Evolutionary conservation across 2,329 filamentous ascomycete genomes (phyloP).

Genomic region (Knoxdaviesia proteae): DNA sequence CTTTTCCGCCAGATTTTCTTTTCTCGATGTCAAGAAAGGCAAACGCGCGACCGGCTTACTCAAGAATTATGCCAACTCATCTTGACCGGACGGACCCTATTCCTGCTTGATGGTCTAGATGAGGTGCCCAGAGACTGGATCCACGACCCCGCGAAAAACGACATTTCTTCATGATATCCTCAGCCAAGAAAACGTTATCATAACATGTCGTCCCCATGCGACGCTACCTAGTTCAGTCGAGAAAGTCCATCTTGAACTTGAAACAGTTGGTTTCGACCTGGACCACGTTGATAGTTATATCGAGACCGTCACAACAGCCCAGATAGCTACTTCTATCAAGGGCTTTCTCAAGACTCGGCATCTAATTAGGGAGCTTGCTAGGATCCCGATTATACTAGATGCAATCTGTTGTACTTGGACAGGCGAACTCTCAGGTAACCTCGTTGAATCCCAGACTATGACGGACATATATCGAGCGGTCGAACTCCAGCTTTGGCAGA

Average conservation of each 20-base stretch:
- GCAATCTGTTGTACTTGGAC: slow-evolving; percentile 19
- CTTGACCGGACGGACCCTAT: slow-evolving; percentile 11
- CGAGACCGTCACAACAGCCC: no score
- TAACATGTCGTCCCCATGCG: slow-evolving; percentile 17
- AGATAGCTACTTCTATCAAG: no score
- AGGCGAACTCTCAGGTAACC: no score
- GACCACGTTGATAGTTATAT: slow-evolving; percentile 15
- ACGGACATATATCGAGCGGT: no score
- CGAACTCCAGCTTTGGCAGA: no score
- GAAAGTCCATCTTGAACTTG: slow-evolving; percentile 14
- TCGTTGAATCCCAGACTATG: no score
- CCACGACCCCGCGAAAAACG: no score
- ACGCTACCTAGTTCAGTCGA: slow-evolving; percentile 5
- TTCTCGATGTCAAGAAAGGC: slow-evolving; percentile 3
- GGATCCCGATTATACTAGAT: slow-evolving; percentile 23
- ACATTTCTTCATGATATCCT: slow-evolving; percentile 12
- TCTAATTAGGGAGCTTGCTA: slow-evolving; percentile 15
- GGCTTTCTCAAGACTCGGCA: slow-evolving; percentile 13
- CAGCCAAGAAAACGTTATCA: slow-evolving; percentile 14
- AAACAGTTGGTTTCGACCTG: slow-evolving; percentile 17
- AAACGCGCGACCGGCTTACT: slow-evolving; percentile 6
- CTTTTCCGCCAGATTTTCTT: slow-evolving; percentile 12
- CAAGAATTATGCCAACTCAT: slow-evolving; percentile 4
- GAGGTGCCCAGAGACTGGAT: slow-evolving; percentile 14
- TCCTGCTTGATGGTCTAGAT: slow-evolving; percentile 22